These are phyloP conservation scores for Solanum aculeatissimum DNA, from an alignment of 305 asterid genomes.

Conservation along the genomic window DNA sequence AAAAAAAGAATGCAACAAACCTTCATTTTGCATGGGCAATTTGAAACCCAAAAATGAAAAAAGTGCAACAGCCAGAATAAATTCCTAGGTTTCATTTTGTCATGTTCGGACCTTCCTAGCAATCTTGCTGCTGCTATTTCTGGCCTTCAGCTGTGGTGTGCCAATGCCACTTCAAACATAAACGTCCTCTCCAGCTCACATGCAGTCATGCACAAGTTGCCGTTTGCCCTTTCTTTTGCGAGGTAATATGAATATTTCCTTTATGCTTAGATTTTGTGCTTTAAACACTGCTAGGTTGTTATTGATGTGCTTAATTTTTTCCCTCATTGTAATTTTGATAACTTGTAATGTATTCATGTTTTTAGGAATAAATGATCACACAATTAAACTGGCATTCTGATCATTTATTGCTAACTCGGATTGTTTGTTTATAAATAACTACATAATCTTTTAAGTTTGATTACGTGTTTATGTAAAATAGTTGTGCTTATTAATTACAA, in stretches of 20 bases:
- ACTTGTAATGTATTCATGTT: not conserved
- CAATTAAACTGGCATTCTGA: not conserved
- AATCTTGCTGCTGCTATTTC: not conserved
- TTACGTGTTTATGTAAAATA: not conserved
- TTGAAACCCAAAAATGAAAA: not conserved
- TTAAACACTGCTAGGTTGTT: not conserved
- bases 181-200: not conserved
- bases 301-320: not conserved
- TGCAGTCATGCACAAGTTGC: not conserved
- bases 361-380: not conserved
- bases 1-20: not conserved
- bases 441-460: not conserved
- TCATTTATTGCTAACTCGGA: not conserved
- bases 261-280: not conserved
- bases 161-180: not conserved
- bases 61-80: not conserved
- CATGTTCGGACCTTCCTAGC: not conserved
- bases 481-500: not conserved
- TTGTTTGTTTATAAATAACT: not conserved
- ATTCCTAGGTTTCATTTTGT: not conserved
- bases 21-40: not conserved
- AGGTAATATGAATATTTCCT: not conserved
- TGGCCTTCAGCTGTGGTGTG: not conserved
- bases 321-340: not conserved
- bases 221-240: not conserved